Conservation (phyloP, 768 basidiomycete genomes). For the Amanita phalloides region DNA sequence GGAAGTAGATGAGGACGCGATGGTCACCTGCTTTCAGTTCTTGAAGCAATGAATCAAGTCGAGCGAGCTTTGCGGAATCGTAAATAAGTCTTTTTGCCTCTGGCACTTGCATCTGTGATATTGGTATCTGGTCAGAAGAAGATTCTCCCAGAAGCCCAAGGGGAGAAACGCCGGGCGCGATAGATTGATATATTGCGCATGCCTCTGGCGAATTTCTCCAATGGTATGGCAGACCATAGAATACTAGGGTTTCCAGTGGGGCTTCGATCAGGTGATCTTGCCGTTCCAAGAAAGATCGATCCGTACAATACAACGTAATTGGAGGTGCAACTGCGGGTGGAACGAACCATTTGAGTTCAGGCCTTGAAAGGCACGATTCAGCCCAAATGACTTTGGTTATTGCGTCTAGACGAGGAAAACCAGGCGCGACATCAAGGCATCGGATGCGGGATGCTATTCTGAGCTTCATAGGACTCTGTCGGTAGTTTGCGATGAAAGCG, state of each 20-base stretch:
- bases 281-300: constrained; percentile 71
- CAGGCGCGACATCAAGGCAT: constrained; percentile 23
- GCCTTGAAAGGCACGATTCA: constrained; percentile 73
- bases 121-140: constrained; percentile 62
- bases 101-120: constrained; percentile 83
- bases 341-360: constrained; percentile 73
- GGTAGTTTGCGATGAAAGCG: constrained; percentile 31
- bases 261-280: constrained; percentile 52
- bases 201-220: constrained; percentile 48
- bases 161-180: constrained; percentile 52
- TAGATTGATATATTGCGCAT: constrained; percentile 31
- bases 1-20: constrained; percentile 93
- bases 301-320: constrained; percentile 58
- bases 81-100: constrained; percentile 92
- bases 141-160: constrained; percentile 61
- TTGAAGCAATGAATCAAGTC: constrained; percentile 79
- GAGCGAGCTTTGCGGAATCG: constrained; percentile 92
- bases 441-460: neutral
- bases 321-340: constrained; percentile 83
- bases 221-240: constrained; percentile 77
- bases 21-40: constrained; percentile 91
- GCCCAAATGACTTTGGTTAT: constrained; percentile 57
- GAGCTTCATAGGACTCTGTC: neutral
- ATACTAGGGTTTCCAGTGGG: constrained; percentile 60
- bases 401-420: constrained; percentile 42